Percentiles rank a stretch among this genome's conserved stretches.
Evolutionary conservation across 345 rosid species (phyloP).

Genomic region (Capsella bursapastoris): DNA sequence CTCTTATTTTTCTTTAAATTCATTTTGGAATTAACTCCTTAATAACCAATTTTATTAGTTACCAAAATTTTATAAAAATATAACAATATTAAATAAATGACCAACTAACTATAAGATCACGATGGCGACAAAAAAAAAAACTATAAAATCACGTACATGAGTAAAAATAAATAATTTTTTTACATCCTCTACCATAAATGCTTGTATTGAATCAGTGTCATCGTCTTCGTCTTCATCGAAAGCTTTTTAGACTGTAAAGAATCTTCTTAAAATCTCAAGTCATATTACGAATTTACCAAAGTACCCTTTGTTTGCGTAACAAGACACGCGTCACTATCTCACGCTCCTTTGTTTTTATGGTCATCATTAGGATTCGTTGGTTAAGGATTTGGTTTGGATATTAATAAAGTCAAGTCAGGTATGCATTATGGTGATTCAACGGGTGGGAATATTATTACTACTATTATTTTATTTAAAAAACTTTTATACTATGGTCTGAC

Average conservation of each 20-base stretch:
- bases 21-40: too few species aligned
- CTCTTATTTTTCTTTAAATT: too few species aligned
- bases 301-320: not conserved
- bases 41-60: too few species aligned
- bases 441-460: not conserved
- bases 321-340: not conserved
- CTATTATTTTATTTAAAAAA: not conserved
- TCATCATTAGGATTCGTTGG: slow-evolving; percentile 14
- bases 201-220: too few species aligned
- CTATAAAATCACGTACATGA: too few species aligned
- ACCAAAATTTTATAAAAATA: too few species aligned
- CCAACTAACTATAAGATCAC: too few species aligned
- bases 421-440: slow-evolving; percentile 19
- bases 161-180: too few species aligned
- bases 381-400: slow-evolving; percentile 28
- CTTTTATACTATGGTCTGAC: slow-evolving; percentile 31
- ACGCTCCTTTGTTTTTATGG: not conserved
- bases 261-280: not conserved
- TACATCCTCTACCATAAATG: too few species aligned
- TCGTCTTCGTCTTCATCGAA: too few species aligned
- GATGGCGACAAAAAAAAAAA: too few species aligned
- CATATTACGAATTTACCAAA: not conserved
- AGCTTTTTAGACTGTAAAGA: not conserved
- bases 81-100: too few species aligned
- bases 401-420: slow-evolving; percentile 38